These are phyloP conservation scores for Torulaspora microellipsoides DNA, from an alignment of 805 yeast species.

Conservation along the genomic window DNA sequence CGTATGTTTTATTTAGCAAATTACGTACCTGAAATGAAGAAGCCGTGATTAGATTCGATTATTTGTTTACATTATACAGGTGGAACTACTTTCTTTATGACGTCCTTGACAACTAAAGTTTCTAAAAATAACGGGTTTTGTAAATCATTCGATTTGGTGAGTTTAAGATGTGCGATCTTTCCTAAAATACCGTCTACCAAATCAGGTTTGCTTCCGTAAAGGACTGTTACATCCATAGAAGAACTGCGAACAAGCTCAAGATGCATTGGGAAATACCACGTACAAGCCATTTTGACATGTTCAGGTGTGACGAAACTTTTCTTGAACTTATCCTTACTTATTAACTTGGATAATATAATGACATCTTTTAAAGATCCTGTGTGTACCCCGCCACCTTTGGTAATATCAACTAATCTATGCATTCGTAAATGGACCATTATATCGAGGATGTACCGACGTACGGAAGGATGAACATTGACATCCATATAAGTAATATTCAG, in stretches of 20 bases:
- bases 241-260: constrained; percentile 43
- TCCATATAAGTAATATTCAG: constrained; percentile 2
- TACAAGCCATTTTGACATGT: constrained; percentile 45
- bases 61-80: constrained; percentile 13
- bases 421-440: constrained; percentile 50
- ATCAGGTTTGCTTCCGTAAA: constrained; percentile 30
- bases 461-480: constrained; percentile 42
- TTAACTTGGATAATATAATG: constrained; percentile 37
- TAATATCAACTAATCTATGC: constrained; percentile 46
- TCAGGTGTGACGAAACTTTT: constrained; percentile 47
- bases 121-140: constrained; percentile 32
- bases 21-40: too few relatives aligned
- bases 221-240: constrained; percentile 30
- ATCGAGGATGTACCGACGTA: constrained; percentile 55
- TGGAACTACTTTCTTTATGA: constrained; percentile 48
- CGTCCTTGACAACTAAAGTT: constrained; percentile 48
- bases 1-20: too few relatives aligned
- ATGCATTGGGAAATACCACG: constrained; percentile 47
- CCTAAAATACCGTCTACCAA: constrained; percentile 26
- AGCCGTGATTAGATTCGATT: too few relatives aligned
- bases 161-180: constrained; percentile 19
- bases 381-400: constrained; percentile 45
- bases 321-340: constrained; percentile 34
- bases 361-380: constrained; percentile 46
- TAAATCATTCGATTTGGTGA: constrained; percentile 15